Percentiles rank a stretch among this genome's conserved stretches.
phyloP scores from a whole-genome alignment of 1,139 yeast genomes.

The Zhuliangozyma parablackwelliae region DNA sequence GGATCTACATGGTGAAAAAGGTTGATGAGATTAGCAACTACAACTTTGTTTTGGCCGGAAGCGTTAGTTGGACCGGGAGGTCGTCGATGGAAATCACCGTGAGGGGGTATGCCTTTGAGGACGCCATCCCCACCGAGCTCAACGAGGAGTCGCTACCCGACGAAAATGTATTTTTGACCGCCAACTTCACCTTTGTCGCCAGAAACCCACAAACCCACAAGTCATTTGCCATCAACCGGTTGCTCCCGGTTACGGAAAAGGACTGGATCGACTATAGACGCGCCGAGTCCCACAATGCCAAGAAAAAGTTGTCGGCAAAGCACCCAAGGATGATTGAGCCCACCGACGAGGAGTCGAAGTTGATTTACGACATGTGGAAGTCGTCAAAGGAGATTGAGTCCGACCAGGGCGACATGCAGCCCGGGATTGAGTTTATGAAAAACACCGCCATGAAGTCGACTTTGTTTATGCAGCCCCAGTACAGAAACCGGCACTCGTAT shows the following conservation, averaged over 20 bases:
- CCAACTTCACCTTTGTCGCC: conserved; percentile 93
- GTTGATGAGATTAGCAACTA: conserved; percentile 72
- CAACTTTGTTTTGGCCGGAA: conserved; percentile 80
- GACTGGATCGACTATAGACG: conserved; percentile 83
- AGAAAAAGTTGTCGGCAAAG: conserved; percentile 73
- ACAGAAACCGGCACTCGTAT: conserved; percentile 87
- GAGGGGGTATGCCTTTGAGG: conserved; percentile 74
- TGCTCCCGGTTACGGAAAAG: conserved; percentile 65
- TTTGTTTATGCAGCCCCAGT: conserved; percentile 91
- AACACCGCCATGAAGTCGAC: conserved; percentile 71
- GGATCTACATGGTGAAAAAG: conserved; percentile 82
- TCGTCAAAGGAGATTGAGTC: conserved; percentile 45
- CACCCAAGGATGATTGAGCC: conserved; percentile 64
- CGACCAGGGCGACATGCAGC: conserved; percentile 28
- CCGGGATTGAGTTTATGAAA: conserved; percentile 58
- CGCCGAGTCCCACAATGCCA: conserved; percentile 85
- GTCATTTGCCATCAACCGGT: conserved; percentile 77
- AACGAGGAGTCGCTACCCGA: conserved; percentile 30
- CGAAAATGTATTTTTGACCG: conserved; percentile 62
- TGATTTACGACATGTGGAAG: conserved; percentile 76
- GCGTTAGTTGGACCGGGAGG: conserved; percentile 90
- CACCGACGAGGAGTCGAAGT: conserved; percentile 60
- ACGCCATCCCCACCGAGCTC: conserved; percentile 33
- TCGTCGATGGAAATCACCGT: conserved; percentile 95
- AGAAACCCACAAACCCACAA: conserved; percentile 86